Evolutionary conservation across 1,284 basidiomycete genomes (phyloP).

Genomic region (Cryptococcus wingfieldii): DNA sequence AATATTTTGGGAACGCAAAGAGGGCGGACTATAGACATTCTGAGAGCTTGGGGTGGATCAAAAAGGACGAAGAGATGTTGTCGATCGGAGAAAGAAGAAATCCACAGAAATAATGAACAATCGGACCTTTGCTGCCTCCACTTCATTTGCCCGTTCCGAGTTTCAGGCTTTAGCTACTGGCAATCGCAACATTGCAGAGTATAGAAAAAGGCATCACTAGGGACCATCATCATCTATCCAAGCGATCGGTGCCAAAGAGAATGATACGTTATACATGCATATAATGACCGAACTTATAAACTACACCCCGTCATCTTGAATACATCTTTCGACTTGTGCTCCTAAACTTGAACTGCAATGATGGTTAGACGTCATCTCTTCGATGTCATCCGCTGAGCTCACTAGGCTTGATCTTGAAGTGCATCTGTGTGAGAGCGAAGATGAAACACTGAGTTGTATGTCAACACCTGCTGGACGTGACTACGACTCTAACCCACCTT

Average conservation of each 20-base stretch:
- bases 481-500: slow-evolving; percentile 58
- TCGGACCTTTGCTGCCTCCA: too few species aligned
- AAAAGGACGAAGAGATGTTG: too few species aligned
- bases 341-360: slow-evolving; percentile 13
- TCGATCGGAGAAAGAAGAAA: too few species aligned
- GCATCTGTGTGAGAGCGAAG: slow-evolving; percentile 92
- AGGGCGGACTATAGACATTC: neutral
- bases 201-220: too few species aligned
- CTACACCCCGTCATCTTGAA: neutral
- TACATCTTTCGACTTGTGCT: neutral
- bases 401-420: slow-evolving; percentile 99
- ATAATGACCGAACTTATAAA: neutral
- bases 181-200: too few species aligned
- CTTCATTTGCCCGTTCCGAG: too few species aligned
- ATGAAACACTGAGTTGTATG: slow-evolving; percentile 71
- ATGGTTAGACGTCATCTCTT: neutral
- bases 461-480: neutral
- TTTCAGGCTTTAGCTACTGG: too few species aligned
- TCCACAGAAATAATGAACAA: too few species aligned
- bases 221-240: too few species aligned
- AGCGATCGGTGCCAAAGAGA: too few species aligned
- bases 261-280: slow-evolving; percentile 8
- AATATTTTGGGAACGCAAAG: neutral
- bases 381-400: slow-evolving; percentile 11
- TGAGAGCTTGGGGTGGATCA: too few species aligned